Evolutionary conservation across 208 protist genomes (phyloP).

Genomic region (Lotmaria passim): DNA sequence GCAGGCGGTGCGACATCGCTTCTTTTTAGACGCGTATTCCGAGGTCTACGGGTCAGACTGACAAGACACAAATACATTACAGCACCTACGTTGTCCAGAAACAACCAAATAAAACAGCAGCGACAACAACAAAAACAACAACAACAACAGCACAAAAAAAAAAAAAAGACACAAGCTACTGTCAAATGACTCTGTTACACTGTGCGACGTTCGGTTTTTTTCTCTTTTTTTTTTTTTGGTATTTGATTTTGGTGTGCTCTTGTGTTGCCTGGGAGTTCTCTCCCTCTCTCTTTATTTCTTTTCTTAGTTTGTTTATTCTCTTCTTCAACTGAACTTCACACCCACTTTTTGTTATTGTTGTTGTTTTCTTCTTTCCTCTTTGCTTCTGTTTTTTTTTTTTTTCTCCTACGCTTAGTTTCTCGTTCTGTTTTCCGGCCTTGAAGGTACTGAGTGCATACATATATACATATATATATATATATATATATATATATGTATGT

Average conservation of each 20-base stretch:
- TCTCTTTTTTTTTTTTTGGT: conserved; percentile 14
- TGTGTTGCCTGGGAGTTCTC: background rate
- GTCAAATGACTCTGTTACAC: no score
- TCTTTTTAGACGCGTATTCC: conserved; percentile 41
- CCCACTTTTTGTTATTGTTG: no score
- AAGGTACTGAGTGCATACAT: conserved; percentile 22
- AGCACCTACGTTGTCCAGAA: background rate
- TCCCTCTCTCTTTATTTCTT: background rate
- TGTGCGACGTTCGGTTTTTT: background rate
- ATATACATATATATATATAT: conserved; percentile 35
- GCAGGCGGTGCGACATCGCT: conserved; percentile 73
- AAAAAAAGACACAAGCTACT: no score
- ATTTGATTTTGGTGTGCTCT: background rate
- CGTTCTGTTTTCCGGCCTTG: no score
- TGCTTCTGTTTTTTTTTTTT: no score
- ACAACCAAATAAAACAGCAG: background rate
- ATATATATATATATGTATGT: conserved; percentile 20
- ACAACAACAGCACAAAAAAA: background rate
- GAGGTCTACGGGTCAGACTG: conserved; percentile 28
- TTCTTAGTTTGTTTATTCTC: conserved; percentile 1
- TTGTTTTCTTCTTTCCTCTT: no score
- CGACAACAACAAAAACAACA: background rate
- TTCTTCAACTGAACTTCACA: no score
- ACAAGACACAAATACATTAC: background rate
- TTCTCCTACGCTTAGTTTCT: no score